These are phyloP conservation scores for Phialocephala subalpina DNA, from an alignment of 2,329 filamentous ascomycete species.

Conservation along the genomic window DNA sequence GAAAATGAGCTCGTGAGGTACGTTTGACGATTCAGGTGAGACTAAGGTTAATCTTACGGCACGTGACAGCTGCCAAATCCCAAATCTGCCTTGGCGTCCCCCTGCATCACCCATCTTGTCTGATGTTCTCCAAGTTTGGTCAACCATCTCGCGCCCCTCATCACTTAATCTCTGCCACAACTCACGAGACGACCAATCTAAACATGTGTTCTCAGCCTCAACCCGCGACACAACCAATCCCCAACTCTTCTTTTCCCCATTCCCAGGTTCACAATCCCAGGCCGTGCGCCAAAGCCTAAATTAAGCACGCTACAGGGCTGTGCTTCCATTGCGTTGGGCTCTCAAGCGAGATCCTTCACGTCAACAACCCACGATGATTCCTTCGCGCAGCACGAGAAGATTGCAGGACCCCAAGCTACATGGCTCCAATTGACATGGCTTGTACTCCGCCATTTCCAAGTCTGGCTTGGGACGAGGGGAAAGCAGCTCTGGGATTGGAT, in stretches of 20 bases:
- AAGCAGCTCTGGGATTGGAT: neutral
- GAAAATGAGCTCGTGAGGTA: too few relatives aligned
- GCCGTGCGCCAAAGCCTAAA: neutral
- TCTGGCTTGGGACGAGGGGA: neutral
- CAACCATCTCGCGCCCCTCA: too few relatives aligned
- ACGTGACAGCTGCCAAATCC: too few relatives aligned
- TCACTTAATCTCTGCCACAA: too few relatives aligned
- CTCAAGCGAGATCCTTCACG: neutral
- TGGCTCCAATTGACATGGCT: neutral
- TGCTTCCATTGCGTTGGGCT: neutral
- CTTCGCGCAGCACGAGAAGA: neutral
- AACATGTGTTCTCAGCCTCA: neutral
- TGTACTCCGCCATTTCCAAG: neutral
- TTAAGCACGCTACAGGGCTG: neutral
- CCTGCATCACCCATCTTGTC: neutral
- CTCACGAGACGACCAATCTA: neutral
- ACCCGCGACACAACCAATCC: neutral
- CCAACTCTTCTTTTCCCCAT: neutral
- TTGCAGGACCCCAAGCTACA: constrained; percentile 1
- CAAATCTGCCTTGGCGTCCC: neutral
- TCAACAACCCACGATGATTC: neutral
- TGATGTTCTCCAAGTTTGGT: neutral
- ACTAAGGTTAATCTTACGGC: too few relatives aligned
- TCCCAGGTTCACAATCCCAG: neutral
- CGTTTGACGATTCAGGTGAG: too few relatives aligned